Evolutionary conservation across 441 rosid species (phyloP).

Genomic region (Pelargonium australe): DNA sequence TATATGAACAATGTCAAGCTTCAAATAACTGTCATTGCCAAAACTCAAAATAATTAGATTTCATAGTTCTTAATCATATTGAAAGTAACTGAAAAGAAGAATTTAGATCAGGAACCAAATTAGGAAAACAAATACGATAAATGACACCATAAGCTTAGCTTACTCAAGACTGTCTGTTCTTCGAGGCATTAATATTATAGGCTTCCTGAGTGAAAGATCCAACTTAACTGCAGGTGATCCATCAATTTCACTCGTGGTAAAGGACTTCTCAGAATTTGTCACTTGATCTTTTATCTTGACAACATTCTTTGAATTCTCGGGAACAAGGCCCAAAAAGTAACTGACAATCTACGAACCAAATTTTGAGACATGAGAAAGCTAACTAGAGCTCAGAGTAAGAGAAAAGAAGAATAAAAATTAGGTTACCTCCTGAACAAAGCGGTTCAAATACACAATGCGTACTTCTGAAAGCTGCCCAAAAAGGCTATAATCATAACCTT

Average conservation of each 20-base stretch:
- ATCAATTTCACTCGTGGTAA: conserved; percentile 83
- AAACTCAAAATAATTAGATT: conserved; percentile 19
- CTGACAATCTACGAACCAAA: conserved; percentile 54
- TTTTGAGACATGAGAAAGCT: conserved; percentile 30
- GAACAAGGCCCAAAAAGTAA: conserved; percentile 93
- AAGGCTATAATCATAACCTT: conserved; percentile 88
- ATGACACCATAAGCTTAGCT: conserved; percentile 29
- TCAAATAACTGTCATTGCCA: conserved; percentile 63
- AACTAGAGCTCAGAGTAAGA: conserved; percentile 17
- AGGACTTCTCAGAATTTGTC: conserved; percentile 86
- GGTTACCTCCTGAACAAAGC: conserved; percentile 96
- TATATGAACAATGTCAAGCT: conserved; percentile 95
- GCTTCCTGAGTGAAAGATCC: conserved; percentile 84
- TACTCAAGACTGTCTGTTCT: conserved; percentile 86
- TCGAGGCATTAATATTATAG: conserved; percentile 96
- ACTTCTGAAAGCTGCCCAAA: conserved; percentile 97
- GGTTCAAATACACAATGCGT: conserved; percentile 86
- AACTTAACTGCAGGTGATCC: conserved; percentile 95
- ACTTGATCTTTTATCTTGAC: conserved; percentile 80
- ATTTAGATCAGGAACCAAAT: conserved; percentile 7
- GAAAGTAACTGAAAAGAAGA: not conserved
- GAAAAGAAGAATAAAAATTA: conserved; percentile 17
- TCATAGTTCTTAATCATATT: not conserved
- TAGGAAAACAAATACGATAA: conserved; percentile 6
- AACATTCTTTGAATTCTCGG: conserved; percentile 55